A percentile compares a stretch with the other conserved stretches of the same genome.
Evolutionary conservation across 2,329 filamentous ascomycete genomes (phyloP).

Genomic region (Phaeosphaeria sp.): DNA sequence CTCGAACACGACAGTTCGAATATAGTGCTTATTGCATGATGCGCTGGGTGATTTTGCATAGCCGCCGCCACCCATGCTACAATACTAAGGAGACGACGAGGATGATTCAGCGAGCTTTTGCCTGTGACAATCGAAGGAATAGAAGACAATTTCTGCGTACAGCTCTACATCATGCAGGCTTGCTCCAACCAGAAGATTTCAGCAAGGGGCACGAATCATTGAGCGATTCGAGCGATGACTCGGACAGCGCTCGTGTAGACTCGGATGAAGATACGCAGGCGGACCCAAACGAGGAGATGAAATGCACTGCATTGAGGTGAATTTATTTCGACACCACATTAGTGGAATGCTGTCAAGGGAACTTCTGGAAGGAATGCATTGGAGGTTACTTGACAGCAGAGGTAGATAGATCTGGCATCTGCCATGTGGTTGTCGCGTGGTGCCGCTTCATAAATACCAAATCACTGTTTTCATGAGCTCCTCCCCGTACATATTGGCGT

Average conservation of each 20-base stretch:
- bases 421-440: conserved; percentile 3
- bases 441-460: conserved; percentile 2
- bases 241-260: not conserved
- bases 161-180: not conserved
- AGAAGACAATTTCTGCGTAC: not conserved
- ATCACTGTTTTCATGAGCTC: not conserved
- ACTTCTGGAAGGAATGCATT: not conserved
- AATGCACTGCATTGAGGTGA: not conserved
- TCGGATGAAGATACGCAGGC: not conserved
- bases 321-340: not conserved
- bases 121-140: not conserved
- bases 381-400: not conserved
- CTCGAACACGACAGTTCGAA: not conserved
- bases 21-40: not conserved
- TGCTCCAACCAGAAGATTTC: not conserved
- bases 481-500: not conserved
- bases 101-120: not conserved
- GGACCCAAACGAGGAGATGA: not conserved
- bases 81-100: not conserved
- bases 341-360: not conserved
- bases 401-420: not conserved
- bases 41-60: not conserved
- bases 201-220: not conserved
- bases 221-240: not conserved
- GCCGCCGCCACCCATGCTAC: not conserved